Evolutionary conservation across 176 grass and related monocot species (phyloP).

Genomic region (Bromus sterilis): DNA sequence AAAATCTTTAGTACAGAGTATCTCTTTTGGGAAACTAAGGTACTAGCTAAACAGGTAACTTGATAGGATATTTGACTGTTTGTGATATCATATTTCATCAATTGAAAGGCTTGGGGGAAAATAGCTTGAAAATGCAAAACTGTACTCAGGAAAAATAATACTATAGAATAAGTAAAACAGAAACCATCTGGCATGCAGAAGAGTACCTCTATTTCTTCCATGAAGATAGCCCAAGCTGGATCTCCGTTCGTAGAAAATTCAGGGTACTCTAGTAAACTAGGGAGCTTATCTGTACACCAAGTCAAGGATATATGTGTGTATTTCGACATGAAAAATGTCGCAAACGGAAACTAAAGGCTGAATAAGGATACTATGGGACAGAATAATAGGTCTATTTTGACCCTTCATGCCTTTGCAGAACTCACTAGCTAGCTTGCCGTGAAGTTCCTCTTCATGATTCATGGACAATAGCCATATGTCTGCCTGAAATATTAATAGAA

Average conservation of each 20-base stretch:
- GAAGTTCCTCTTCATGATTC: conserved; percentile 37
- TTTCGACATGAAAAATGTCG: background rate
- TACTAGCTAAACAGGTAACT: background rate
- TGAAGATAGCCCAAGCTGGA: background rate
- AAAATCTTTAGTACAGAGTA: background rate
- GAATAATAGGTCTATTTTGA: background rate
- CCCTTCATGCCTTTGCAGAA: background rate
- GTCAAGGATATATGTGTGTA: background rate
- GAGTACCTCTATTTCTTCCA: background rate
- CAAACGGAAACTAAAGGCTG: background rate
- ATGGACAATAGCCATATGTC: conserved; percentile 62
- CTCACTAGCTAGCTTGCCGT: conserved; percentile 35
- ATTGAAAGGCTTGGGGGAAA: background rate
- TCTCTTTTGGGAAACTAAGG: too few relatives aligned
- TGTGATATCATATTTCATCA: background rate
- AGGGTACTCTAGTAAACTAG: background rate
- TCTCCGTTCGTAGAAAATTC: background rate
- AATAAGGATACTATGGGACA: background rate
- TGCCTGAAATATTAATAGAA: conserved; percentile 49
- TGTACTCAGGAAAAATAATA: background rate
- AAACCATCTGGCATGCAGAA: background rate
- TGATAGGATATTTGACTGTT: background rate
- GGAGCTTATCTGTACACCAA: background rate
- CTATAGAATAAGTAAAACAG: background rate
- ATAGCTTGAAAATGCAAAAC: background rate